Evolutionary conservation across 345 rosid species (phyloP), one percentile per base, ranked within the genome.

Genomic region (Populus alba): DNA sequence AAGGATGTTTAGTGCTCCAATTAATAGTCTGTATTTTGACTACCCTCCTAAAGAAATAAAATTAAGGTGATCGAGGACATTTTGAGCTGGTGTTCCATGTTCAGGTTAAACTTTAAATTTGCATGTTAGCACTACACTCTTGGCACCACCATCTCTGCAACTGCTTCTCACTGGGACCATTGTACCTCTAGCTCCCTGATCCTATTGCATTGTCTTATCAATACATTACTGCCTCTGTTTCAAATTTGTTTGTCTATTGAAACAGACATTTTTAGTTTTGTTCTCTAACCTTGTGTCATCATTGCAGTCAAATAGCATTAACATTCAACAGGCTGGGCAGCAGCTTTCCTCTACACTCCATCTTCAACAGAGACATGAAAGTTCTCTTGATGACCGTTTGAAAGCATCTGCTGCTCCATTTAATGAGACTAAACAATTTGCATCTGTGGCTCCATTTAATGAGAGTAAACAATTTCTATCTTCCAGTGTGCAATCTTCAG

Each of bases 341-440:
- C 95, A 88, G 75, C 83, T 80, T 79, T 80, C 93, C 72, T 88
- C 91, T 49, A 57, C 81, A 43, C 75, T 85, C 37, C 92, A 86
- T 73, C 79, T 85, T 86, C 94, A 91, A 70, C 92, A 78, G 78
- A 88, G 86, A 74, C 87, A 75, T 76, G 98, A 95, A 76, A 79
- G 77, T 76, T 77, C 86, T 76, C 70, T 82, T 62, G 98, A 93
- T 77, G 99, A 93, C 17, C 87, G 87, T 75, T 86, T 79, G 73
- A 91, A 85, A 78, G 72, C 78, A 35, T 84, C 83, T 68, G 75
- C 77, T 71, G 47, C 76, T 43, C 70, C 90, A 73, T 81, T 84
- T 12, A 84, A 18, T 76, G 95, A 90, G 33, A 66, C 57, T 62
- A 94, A 89, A 76, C 85, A 83, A 31, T 82, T 83, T 79, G 72